Base-by-base conservation (phyloP, 1,284 basidiomycete species). In the Coniophora puteana region DNA sequence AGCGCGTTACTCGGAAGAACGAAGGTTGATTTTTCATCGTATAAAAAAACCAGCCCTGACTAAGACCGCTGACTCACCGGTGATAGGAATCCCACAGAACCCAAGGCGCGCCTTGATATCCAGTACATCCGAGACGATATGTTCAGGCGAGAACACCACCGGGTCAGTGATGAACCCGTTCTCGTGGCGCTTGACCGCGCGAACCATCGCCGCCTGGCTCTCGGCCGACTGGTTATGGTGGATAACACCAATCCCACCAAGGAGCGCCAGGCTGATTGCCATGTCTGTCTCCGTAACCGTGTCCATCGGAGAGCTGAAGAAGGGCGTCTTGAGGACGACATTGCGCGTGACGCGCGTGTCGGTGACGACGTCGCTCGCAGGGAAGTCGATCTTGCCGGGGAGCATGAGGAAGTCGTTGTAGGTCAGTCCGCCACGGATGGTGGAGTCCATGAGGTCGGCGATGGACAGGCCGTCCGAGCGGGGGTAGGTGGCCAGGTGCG, bases 151-250 rank as follows among this genome's bases (percentile, higher is more conserved):
- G 35, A 95, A 73, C 47, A 89, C 93, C 53, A 93, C 77, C 28
- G 96, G 95, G 58, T 98, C 93, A 41, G 90, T 82, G 65, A 99
- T 99, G 72, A 99, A 98, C 8, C 96, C 96, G 62, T 99, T 99
- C 68, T 98, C 94, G 64, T 93, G 93, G 59, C 94, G 89, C 69
- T 99, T 99, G 41, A 99, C 95, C 46, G 90, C 89, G 52, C 93
- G 85, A 52, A 99, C 93, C 92, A 98, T 98, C 37, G 85, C 83
- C 4, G 95, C 96, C 69, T 99, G 96, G 16, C 83, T 80, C 48
- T 82, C 80, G 1, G 94, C 59, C 5, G 89, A 64, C 67, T 97
- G 93, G 66, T 99, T 99, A 71, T 99, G 93, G 68, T 99, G 95
- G 58, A 99, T 98, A 57, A 99, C 92, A 71, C 96, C 95, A 53